A percentile compares a stretch with the other conserved stretches of the same genome.
Evolutionary conservation across 768 basidiomycete species (phyloP).

Genomic region (Chalciporus piperatus): DNA sequence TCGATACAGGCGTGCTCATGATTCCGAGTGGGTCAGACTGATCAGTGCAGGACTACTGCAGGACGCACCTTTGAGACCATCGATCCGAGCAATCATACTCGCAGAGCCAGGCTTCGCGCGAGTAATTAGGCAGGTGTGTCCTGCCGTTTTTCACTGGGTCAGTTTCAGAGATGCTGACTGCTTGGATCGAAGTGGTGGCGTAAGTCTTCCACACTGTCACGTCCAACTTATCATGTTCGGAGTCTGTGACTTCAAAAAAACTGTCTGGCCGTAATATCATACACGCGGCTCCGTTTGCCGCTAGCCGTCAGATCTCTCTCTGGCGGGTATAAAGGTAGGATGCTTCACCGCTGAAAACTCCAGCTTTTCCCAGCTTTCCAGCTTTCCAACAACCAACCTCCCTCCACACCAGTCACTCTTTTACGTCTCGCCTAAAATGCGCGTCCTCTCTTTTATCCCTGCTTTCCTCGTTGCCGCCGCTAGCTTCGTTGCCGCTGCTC

Average conservation of each 20-base stretch:
- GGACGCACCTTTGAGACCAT: neutral
- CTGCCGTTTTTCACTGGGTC: neutral
- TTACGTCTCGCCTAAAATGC: conserved; percentile 18
- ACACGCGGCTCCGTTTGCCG: conserved; percentile 1
- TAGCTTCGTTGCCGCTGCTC: conserved; percentile 18
- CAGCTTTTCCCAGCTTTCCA: neutral
- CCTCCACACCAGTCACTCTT: conserved; percentile 9
- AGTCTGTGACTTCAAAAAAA: neutral
- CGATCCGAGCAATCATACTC: neutral
- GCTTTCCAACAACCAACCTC: neutral
- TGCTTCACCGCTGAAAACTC: neutral
- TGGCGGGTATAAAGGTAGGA: conserved; percentile 4
- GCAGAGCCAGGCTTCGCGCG: neutral
- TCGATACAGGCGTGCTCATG: neutral
- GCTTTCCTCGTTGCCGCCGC: conserved; percentile 14
- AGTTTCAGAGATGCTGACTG: neutral
- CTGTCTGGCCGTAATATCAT: conserved; percentile 25
- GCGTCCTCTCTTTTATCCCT: conserved; percentile 25
- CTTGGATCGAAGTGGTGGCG: neutral
- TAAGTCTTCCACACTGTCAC: neutral
- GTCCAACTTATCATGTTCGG: neutral
- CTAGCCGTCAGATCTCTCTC: neutral
- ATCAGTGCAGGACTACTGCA: neutral
- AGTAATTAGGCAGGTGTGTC: neutral
- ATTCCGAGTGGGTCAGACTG: neutral